Conservation (phyloP, 345 rosid genomes). For the Citropsis articulata region DNA sequence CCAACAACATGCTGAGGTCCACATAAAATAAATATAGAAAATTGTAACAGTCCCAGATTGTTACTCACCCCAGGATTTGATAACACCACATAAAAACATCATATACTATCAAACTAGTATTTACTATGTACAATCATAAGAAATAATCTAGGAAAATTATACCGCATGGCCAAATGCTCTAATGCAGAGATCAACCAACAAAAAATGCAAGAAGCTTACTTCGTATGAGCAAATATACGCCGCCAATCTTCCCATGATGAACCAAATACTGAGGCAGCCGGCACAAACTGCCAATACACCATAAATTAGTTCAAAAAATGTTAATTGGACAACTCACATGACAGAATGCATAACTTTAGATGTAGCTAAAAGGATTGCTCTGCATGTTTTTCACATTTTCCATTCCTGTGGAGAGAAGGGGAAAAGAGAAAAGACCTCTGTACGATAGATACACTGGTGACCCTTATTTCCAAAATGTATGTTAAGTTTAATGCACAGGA, state of each 20-base stretch:
- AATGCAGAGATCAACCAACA: background rate
- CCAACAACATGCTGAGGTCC: background rate
- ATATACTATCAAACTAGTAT: background rate
- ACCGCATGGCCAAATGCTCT: background rate
- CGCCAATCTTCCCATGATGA: slow-evolving; percentile 75
- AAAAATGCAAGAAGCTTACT: slow-evolving; percentile 36
- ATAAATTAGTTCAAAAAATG: background rate
- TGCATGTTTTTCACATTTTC: background rate
- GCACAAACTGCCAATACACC: slow-evolving; percentile 55
- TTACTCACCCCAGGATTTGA: background rate
- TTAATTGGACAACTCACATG: background rate
- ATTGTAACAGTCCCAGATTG: background rate
- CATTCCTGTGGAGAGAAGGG: background rate
- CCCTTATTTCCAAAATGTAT: background rate
- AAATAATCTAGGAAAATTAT: background rate
- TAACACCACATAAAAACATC: background rate
- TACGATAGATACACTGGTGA: background rate
- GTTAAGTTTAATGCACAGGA: background rate
- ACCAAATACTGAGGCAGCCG: slow-evolving; percentile 71
- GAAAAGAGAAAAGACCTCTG: background rate
- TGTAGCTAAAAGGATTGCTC: background rate
- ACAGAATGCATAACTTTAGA: background rate
- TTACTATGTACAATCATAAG: background rate
- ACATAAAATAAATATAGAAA: background rate
- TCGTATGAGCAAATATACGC: slow-evolving; percentile 51